phyloP scores from a whole-genome alignment of 2,329 filamentous ascomycete genomes.

The Diplodia seriata region DNA sequence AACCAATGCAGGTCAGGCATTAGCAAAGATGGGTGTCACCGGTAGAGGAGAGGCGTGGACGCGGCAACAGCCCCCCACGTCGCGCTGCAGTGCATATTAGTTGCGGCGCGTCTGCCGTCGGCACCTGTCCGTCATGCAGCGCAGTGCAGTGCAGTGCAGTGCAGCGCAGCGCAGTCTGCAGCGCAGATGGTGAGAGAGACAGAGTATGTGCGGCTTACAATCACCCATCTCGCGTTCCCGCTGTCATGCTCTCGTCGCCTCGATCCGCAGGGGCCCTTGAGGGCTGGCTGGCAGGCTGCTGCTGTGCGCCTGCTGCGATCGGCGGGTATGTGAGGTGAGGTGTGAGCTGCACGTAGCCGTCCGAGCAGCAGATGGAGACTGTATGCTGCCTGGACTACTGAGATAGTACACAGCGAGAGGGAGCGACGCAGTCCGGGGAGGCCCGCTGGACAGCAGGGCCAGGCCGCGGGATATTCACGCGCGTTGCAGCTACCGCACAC shows the following conservation, averaged over 20 bases:
- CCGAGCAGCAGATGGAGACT: background rate
- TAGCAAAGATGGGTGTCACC: too few species aligned
- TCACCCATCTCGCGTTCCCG: background rate
- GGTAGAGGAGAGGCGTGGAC: background rate
- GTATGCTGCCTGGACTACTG: background rate
- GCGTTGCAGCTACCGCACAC: background rate
- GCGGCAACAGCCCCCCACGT: slow-evolving; percentile 24
- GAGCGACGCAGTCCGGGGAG: too few species aligned
- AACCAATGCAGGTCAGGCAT: background rate
- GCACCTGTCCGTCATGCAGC: slow-evolving; percentile 2
- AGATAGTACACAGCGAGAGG: too few species aligned
- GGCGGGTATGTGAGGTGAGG: background rate
- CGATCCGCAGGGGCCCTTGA: background rate
- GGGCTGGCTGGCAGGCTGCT: background rate
- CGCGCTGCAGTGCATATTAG: slow-evolving; percentile 12
- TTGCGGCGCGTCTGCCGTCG: background rate
- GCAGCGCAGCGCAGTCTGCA: too few species aligned
- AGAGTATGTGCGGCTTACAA: too few species aligned
- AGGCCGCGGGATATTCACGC: background rate
- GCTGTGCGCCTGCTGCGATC: slow-evolving; percentile 7
- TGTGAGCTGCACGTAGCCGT: slow-evolving; percentile 13
- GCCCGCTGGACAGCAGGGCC: background rate
- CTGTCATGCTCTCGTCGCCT: background rate
- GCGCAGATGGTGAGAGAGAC: too few species aligned
- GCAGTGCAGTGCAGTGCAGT: too few species aligned